Evolutionary conservation across 768 basidiomycete species (phyloP), one percentile per base, ranked within the genome.

Genomic region (Macrolepiota dolichaula): DNA sequence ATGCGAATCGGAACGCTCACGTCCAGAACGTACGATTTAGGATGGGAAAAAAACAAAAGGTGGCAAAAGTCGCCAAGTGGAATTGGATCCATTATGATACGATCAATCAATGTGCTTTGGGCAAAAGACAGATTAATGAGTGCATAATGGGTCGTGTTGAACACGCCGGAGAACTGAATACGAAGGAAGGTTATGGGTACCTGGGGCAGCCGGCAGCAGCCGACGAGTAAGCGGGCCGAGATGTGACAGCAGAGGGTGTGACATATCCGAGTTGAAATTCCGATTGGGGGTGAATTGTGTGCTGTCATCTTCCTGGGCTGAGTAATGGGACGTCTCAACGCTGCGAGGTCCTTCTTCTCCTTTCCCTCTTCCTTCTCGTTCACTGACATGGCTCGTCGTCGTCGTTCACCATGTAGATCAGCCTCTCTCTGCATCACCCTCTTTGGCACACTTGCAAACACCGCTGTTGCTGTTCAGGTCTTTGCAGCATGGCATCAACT

Each of bases 401-500:
- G 49, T 51, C 60, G 54, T 22, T 44, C 53, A 6, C 22, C 50
- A 25, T 57, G 64, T 49, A 73, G 71, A 68, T 67, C 68, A 32
- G 69, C 70, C 24, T 69, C 72, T 25, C 62, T 72, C 25, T 62
- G 61, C n/a, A 66, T 68, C 63, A 68, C 72, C 25, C 58, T 69
- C 38, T 66, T 70, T 11, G 72, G 72, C 4, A 60, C 69, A 2
- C 32, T 69, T 17, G 38, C 63, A 22, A 72, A 73, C 61, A 62
- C 66, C 12, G 47, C 61, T n/a, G 22, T 62, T 27, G 61, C 63
- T 19, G 22, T 46, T 9, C 72, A 71, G 57, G 67, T 73, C 6
- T 57, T 71, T 24, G 50, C 69, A 27, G 61, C 69, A 54, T 71
- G 68, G 66, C 67, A 66, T 52, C 66, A 66, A 3, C 65, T 63